phyloP scores from a whole-genome alignment of 2,329 filamentous ascomycete genomes.

The Colletotrichum sansevieriae region DNA sequence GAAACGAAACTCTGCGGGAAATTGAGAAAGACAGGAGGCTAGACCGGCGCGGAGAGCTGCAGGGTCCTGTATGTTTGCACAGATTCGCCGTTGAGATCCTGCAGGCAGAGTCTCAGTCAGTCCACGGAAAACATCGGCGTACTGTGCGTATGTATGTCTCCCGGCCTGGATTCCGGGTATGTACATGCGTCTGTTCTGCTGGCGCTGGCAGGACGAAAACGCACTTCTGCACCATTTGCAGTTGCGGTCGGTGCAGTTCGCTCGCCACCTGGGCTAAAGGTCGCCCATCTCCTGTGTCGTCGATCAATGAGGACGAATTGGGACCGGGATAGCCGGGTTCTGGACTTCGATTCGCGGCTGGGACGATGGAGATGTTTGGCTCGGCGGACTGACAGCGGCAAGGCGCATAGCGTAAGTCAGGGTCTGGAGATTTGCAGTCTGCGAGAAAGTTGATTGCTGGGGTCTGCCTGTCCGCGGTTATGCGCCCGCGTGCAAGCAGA shows the following conservation, averaged over 20 bases:
- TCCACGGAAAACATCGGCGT: neutral
- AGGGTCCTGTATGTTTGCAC: slow-evolving; percentile 13
- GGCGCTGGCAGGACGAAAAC: neutral
- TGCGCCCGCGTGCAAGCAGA: neutral
- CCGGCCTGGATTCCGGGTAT: no score
- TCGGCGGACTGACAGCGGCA: neutral
- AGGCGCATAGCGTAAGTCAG: neutral
- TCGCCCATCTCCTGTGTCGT: neutral
- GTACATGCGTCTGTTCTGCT: slow-evolving; percentile 1
- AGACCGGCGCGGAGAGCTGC: neutral
- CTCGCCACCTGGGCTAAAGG: neutral
- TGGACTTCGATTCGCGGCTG: neutral
- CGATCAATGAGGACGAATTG: slow-evolving; percentile 2
- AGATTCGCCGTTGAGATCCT: slow-evolving; percentile 21
- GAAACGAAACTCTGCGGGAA: neutral
- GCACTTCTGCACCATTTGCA: neutral
- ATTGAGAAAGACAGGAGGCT: neutral
- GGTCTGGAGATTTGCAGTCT: slow-evolving; percentile 9
- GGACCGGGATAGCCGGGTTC: slow-evolving; percentile 7
- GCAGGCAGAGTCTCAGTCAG: neutral
- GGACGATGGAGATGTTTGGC: neutral
- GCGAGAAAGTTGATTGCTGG: neutral
- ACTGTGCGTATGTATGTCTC: neutral
- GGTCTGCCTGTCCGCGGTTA: neutral
- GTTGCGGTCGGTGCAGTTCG: slow-evolving; percentile 1